Evolutionary conservation across 164 flowering plant species (phyloP).

Genomic region (Taxillus chinensis): DNA sequence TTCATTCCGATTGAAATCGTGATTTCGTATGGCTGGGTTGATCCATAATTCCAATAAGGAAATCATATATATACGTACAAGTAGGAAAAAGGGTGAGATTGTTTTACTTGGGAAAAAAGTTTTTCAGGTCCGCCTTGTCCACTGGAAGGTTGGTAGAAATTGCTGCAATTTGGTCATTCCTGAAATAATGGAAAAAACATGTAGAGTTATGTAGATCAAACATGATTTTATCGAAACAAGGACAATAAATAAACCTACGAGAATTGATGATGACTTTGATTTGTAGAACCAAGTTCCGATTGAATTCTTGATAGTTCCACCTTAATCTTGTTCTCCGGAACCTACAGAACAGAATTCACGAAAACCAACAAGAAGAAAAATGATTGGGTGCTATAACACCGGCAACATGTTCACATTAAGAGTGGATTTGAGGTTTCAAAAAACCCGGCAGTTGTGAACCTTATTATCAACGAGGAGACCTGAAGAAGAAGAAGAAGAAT

Average conservation of each 20-base stretch:
- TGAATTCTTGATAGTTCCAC: slow-evolving; percentile 65
- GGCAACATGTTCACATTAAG: too few relatives aligned
- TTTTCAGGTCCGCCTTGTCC: slow-evolving; percentile 66
- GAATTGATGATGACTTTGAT: slow-evolving; percentile 35
- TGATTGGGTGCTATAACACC: neutral
- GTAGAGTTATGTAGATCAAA: too few relatives aligned
- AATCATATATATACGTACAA: too few relatives aligned
- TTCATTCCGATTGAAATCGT: too few relatives aligned
- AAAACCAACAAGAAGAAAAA: neutral
- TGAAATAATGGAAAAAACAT: slow-evolving; percentile 8
- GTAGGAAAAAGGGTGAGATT: too few relatives aligned
- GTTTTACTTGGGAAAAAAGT: slow-evolving; percentile 66
- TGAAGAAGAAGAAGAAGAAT: slow-evolving; percentile 56
- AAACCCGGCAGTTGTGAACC: slow-evolving; percentile 21
- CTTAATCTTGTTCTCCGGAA: slow-evolving; percentile 70
- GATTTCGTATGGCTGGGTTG: too few relatives aligned
- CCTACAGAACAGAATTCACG: slow-evolving; percentile 24
- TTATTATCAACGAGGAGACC: slow-evolving; percentile 70
- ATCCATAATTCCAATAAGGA: too few relatives aligned
- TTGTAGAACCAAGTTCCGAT: slow-evolving; percentile 40
- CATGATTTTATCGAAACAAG: too few relatives aligned
- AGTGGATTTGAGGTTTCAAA: neutral
- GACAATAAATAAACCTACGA: slow-evolving; percentile 31
- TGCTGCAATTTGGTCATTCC: slow-evolving; percentile 72
- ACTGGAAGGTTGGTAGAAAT: slow-evolving; percentile 78